These are phyloP conservation scores for Helotiales sp. DNA, from an alignment of 2,329 filamentous ascomycete genomes.

Conservation along the genomic window DNA sequence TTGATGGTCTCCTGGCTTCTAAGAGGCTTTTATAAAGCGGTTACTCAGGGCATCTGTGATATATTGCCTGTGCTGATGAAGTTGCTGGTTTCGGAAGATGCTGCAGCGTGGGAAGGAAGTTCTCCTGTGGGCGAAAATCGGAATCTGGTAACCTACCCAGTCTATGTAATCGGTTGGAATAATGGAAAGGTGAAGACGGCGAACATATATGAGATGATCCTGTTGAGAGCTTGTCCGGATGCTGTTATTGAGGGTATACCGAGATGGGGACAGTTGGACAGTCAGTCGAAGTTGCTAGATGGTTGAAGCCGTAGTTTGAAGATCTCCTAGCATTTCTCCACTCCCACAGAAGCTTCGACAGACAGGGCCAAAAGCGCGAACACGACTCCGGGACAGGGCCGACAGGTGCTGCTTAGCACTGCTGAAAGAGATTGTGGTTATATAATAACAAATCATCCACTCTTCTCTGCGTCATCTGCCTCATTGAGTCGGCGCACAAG, in stretches of 20 bases:
- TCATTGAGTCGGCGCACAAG: conserved; percentile 19
- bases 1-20: conserved; percentile 32
- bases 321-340: background rate
- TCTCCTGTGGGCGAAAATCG: background rate
- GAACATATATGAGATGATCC: conserved; percentile 14
- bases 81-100: conserved; percentile 24
- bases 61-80: conserved; percentile 19
- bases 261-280: background rate
- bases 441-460: background rate
- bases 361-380: too few species aligned
- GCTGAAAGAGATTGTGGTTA: background rate
- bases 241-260: background rate
- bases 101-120: conserved; percentile 19
- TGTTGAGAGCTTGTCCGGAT: conserved; percentile 16
- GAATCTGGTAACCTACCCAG: conserved; percentile 18
- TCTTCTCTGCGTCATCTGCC: conserved; percentile 20
- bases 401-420: background rate
- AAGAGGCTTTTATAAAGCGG: conserved; percentile 20
- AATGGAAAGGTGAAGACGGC: conserved; percentile 10
- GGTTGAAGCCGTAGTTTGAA: background rate
- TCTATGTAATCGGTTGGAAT: conserved; percentile 24
- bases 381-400: too few species aligned
- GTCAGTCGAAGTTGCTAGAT: background rate
- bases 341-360: background rate
- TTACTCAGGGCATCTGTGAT: conserved; percentile 27